Conservation (phyloP, 2,329 filamentous ascomycete genomes). For the Curvularia sp. region DNA sequence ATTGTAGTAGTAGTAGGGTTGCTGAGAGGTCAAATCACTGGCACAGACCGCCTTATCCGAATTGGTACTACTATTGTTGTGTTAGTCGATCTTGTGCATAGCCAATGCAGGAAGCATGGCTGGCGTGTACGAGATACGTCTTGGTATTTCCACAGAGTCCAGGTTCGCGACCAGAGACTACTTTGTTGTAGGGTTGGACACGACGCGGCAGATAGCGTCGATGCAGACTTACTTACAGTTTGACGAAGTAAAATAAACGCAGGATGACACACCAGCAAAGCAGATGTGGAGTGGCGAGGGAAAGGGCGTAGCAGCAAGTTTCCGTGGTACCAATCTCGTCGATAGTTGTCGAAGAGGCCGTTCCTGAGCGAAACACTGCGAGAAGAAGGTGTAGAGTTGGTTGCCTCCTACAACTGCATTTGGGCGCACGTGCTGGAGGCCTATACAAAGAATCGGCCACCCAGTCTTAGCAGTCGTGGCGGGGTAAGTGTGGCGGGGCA, state of each 20-base stretch:
- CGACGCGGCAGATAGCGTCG: background rate
- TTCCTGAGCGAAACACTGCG: background rate
- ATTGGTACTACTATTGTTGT: conserved; percentile 45
- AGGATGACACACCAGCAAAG: conserved; percentile 5
- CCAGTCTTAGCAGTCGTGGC: conserved; percentile 16
- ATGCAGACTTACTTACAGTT: conserved; percentile 7
- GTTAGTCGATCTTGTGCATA: conserved; percentile 19
- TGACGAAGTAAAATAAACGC: background rate
- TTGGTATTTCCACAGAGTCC: background rate
- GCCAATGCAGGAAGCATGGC: background rate
- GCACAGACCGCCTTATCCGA: conserved; percentile 35
- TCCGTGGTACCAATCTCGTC: background rate
- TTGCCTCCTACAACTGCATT: conserved; percentile 3
- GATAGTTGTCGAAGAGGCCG: conserved; percentile 1
- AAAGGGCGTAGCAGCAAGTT: background rate
- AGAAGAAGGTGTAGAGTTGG: background rate
- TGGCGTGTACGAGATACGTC: background rate
- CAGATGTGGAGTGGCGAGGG: background rate
- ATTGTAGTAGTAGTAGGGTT: conserved; percentile 10
- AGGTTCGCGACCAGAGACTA: background rate
- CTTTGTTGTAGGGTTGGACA: background rate
- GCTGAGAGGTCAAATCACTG: conserved; percentile 9
- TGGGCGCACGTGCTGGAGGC: conserved; percentile 2
- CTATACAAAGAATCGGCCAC: conserved; percentile 4
- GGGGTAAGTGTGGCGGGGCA: conserved; percentile 35